A percentile compares a stretch with the other conserved stretches of the same genome.
These are phyloP conservation scores for Aeminium ludgeri DNA, from an alignment of 495 filamentous ascomycete genomes.

Conservation along the genomic window DNA sequence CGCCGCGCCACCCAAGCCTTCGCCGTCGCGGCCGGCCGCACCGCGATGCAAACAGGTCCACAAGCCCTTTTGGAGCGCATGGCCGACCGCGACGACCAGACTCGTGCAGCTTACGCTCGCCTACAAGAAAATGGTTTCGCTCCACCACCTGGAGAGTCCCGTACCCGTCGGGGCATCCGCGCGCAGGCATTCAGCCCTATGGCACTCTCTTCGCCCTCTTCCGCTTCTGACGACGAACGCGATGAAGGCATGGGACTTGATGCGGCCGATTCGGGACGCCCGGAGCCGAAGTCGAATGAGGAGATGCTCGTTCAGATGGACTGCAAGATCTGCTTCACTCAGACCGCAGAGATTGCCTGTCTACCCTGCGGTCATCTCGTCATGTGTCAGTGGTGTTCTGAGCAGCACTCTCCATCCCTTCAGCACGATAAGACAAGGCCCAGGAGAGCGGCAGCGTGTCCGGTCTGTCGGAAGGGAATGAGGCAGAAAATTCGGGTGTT, in stretches of 20 bases:
- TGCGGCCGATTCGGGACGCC: conserved; percentile 25
- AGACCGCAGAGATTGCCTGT: conserved; percentile 36
- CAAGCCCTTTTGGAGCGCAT: conserved; percentile 7
- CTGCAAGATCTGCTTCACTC: conserved; percentile 39
- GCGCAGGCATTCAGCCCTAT: no score
- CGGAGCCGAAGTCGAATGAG: conserved; percentile 30
- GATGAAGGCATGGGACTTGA: conserved; percentile 10
- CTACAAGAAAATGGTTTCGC: conserved; percentile 6
- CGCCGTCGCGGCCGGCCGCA: conserved; percentile 9
- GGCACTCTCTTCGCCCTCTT: not conserved
- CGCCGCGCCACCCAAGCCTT: conserved; percentile 5
- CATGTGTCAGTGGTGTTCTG: conserved; percentile 32
- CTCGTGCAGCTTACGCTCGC: conserved; percentile 9
- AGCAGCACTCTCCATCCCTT: conserved; percentile 18
- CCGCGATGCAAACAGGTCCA: conserved; percentile 11
- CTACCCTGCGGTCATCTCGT: conserved; percentile 41
- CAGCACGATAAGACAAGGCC: conserved; percentile 19
- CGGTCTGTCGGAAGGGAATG: conserved; percentile 24
- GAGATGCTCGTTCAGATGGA: conserved; percentile 34
- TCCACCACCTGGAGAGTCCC: no score
- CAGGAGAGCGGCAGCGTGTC: conserved; percentile 18
- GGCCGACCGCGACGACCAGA: conserved; percentile 6
- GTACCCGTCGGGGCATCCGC: not conserved
- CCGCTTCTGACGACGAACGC: conserved; percentile 4
- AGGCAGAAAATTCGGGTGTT: conserved; percentile 17